Evolutionary conservation across 805 yeast species (phyloP).

Genomic region (Candida palmyrensis): DNA sequence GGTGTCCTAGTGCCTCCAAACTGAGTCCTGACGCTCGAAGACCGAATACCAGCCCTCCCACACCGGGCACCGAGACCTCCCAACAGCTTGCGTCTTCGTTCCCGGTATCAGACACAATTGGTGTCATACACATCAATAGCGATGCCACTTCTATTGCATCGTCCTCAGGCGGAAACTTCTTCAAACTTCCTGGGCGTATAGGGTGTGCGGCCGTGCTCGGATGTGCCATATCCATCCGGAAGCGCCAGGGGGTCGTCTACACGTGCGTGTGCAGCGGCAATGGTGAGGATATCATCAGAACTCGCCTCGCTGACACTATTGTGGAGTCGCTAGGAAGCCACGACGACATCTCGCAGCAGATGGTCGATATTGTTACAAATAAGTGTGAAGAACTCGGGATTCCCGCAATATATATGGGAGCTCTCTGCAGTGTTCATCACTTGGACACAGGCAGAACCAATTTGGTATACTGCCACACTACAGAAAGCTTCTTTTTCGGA

Average conservation of each 20-base stretch:
- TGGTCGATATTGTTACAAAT: constrained; percentile 13
- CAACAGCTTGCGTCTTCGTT: too few species aligned
- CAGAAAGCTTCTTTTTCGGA: constrained; percentile 33
- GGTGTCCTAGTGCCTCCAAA: too few species aligned
- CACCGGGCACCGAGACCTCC: too few species aligned
- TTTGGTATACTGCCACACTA: constrained; percentile 33
- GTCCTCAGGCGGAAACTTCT: constrained; percentile 53
- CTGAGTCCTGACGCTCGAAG: too few species aligned
- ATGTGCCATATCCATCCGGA: constrained; percentile 29
- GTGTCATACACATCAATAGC: constrained; percentile 22
- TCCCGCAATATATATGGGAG: constrained; percentile 34
- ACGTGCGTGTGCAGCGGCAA: constrained; percentile 46
- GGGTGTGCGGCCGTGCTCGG: constrained; percentile 54
- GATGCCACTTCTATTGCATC: constrained; percentile 21
- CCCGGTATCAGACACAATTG: constrained; percentile 42
- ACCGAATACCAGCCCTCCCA: too few species aligned
- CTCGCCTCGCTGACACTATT: constrained; percentile 34
- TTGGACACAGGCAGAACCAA: constrained; percentile 4
- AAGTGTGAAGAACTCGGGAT: constrained; percentile 6
- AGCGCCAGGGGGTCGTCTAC: constrained; percentile 16
- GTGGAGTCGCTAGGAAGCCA: constrained; percentile 8
- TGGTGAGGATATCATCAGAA: constrained; percentile 49
- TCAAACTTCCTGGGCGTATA: constrained; percentile 44
- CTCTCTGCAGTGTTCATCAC: constrained; percentile 17
- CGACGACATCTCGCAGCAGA: constrained; percentile 13